These are phyloP conservation scores for Tetrahymena elliotti DNA, from an alignment of 73 alveolate species.

Conservation along the genomic window DNA sequence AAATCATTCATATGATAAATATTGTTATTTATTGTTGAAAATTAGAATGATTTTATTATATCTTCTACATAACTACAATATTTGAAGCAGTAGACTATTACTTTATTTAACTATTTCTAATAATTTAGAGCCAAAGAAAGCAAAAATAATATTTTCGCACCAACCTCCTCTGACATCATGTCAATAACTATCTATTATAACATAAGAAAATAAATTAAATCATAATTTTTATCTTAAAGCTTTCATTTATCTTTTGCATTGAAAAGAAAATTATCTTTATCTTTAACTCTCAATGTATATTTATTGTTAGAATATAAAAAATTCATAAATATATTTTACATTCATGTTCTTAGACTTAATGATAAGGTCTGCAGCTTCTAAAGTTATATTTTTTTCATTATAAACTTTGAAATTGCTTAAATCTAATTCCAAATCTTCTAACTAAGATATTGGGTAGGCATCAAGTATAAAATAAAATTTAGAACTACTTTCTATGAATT, in stretches of 20 bases:
- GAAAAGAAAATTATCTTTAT: too few species aligned
- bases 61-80: neutral
- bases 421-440: neutral
- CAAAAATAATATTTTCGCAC: neutral
- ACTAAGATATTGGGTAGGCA: neutral
- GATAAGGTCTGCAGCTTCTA: neutral
- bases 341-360: neutral
- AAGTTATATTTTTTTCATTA: neutral
- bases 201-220: neutral
- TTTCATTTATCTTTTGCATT: too few species aligned
- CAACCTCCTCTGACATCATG: neutral
- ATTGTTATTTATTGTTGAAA: neutral
- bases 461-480: neutral
- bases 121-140: neutral
- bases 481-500: neutral
- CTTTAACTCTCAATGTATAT: too few species aligned
- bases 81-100: neutral
- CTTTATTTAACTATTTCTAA: neutral
- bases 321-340: neutral
- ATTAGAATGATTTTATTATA: neutral
- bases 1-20: neutral
- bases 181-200: neutral
- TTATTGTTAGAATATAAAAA: too few species aligned
- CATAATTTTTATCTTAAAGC: neutral
- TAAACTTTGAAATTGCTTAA: neutral